Base-by-base conservation (phyloP, 345 rosid species). In the Lumnitzera racemosa region DNA sequence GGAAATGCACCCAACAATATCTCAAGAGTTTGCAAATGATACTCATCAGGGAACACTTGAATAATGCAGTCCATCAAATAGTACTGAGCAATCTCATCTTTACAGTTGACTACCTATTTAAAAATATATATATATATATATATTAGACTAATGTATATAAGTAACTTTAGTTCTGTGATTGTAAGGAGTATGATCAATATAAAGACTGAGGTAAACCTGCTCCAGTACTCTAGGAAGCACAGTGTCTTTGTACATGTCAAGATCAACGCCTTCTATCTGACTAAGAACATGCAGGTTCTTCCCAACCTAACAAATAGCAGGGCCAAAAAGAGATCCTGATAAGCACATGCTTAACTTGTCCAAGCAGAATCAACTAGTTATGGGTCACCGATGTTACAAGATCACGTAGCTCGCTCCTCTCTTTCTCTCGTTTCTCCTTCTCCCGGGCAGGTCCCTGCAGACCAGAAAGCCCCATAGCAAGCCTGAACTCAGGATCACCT, bases 391-490 rank as follows among this genome's bases (percentile, higher is more conserved):
- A 70, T 59, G 73, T 90, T 94, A 94, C 99, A 86, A 94, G 99
- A 86, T 94, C 99, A 41, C 99, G 97, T 52, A 94, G 96, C 89
- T 90, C 97, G 80, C 83, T 89, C 87, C 99, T 86, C 73, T 94
- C 99, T 74, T 83, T 94, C 80, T 94, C 99, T 79, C 97, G 92
- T 70, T 74, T 90, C 73, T 90, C 97, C 95, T 88, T 94, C 49
- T 80, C 97, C 70, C 99, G 96, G 86, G 90, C 83, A 80, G 97
- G 96, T 75, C 97, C 99, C 99, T 94, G 97, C 97, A 94, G 89
- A 88, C 97, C 90, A 94, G 90, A 90, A 90, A 88, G 81, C 89
- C 97, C 89, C 76, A 88, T 73, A 90, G 90, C 95, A 90, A 82
- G 81, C 92, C 87, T 94, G 96, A 90, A 81, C 91, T 77, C 89